Base-by-base conservation (phyloP, 306 rosid species). In the Gynostemma pentaphyllum region DNA sequence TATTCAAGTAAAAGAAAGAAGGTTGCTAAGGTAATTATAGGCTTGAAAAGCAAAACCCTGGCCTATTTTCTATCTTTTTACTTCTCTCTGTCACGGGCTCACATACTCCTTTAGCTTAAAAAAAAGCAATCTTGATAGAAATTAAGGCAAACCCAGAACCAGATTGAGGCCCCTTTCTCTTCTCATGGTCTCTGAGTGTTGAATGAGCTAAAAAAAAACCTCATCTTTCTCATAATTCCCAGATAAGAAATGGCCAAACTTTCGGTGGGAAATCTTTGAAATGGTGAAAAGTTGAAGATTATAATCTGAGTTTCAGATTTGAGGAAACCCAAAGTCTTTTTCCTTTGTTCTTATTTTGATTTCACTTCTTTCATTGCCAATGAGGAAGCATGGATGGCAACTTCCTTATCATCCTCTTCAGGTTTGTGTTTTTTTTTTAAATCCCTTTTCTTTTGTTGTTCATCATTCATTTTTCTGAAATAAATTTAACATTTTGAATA, bases 381-480 rank as follows among this genome's bases (percentile, higher is more conserved):
- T 92, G 98, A 88, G 96, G 85, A 92, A 84, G 86, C 66, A 88
- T 68, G 98, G 98, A 59, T 92, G 98, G 98, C 85, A 88, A 72
- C 92, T 92, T 60, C 98, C 98, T 37, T 88, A 88, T 55, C 98
- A 92, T 72, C 98, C 96, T 63, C 96, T 92, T 8, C 98, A 92
- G 96, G 98, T 91, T 50, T 48, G 29, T 21, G 37, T 56, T 70
- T 62, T 68, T 49, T 1, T n/a, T n/a, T n/a, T n/a, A n/a, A n/a
- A n/a, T 1, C 10, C 40, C 19, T 56, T 39, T 32, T 11, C 55
- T 45, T 0, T 45, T 60, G 4, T 59, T 46, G 69, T 40, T 55
- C 51, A 59, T 55, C 1, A 18, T 61, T 47, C 24, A 18, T 52
- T 54, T 69, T 4, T 36, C 16, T 47, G 45, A 40, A 9, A 19